phyloP scores from a whole-genome alignment of 1,284 basidiomycete species.

The Melampsora medusae region DNA sequence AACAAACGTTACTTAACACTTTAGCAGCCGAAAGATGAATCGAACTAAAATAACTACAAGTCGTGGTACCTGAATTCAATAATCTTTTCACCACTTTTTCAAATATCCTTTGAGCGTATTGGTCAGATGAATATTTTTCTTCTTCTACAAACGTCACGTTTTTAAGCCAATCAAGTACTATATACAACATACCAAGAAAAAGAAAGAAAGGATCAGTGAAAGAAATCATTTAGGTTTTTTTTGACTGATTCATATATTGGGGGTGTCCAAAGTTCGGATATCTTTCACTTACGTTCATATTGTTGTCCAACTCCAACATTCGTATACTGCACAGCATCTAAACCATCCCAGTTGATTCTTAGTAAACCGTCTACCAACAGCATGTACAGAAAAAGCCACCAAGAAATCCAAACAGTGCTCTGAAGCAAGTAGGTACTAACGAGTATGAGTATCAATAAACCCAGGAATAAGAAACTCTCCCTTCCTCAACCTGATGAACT shows the following conservation, averaged over 20 bases:
- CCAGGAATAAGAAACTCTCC: conserved; percentile 53
- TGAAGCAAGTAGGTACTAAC: conserved; percentile 2
- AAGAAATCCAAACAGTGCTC: no score
- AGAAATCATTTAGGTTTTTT: not conserved
- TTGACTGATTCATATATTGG: no score
- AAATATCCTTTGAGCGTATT: conserved; percentile 67
- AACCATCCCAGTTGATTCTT: no score
- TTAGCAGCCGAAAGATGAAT: conserved; percentile 79
- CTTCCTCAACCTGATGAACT: conserved; percentile 47
- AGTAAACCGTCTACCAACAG: no score
- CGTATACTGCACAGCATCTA: conserved; percentile 46
- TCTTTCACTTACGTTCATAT: conserved; percentile 47
- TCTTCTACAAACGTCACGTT: conserved; percentile 54
- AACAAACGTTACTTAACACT: conserved; percentile 72
- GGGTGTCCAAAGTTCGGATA: not conserved
- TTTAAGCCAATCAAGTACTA: conserved; percentile 53
- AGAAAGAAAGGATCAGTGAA: no score
- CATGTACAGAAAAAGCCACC: no score
- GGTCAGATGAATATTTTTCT: conserved; percentile 49
- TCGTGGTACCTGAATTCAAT: conserved; percentile 80
- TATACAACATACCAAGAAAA: no score
- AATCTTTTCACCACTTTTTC: conserved; percentile 70
- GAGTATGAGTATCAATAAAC: conserved; percentile 54
- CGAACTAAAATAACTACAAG: conserved; percentile 85
- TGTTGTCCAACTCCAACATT: conserved; percentile 53